Conservation (phyloP, 2,329 filamentous ascomycete genomes). For the Apiospora saccharicola region DNA sequence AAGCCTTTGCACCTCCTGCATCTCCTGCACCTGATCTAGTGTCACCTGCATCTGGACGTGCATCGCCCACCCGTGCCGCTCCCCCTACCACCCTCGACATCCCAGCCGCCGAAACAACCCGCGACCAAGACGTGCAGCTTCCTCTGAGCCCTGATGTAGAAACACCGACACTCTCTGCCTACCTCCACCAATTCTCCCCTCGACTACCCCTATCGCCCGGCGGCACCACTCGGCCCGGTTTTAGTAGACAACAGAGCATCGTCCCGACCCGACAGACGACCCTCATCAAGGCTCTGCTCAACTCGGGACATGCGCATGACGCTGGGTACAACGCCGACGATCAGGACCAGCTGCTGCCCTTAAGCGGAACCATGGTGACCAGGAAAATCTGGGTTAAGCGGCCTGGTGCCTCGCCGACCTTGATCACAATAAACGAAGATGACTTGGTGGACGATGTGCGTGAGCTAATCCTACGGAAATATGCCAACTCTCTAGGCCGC, state of each 20-base stretch:
- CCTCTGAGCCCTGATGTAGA: constrained; percentile 29
- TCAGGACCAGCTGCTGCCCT: constrained; percentile 45
- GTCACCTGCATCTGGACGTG: not conserved
- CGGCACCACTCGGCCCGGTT: constrained; percentile 38
- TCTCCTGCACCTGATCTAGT: not conserved
- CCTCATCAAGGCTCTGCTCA: constrained; percentile 61
- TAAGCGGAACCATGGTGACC: constrained; percentile 63
- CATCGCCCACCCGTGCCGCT: not conserved
- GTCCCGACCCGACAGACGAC: constrained; percentile 53
- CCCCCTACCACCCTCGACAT: constrained; percentile 1
- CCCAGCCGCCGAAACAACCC: not conserved
- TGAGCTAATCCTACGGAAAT: constrained; percentile 91
- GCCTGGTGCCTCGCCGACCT: constrained; percentile 82
- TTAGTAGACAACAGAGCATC: constrained; percentile 53
- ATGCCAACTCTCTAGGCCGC: constrained; percentile 88
- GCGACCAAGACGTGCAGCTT: not conserved
- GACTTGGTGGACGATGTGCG: constrained; percentile 94
- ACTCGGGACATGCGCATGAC: constrained; percentile 50
- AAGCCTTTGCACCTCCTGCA: constrained; percentile 2
- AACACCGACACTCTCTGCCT: constrained; percentile 28
- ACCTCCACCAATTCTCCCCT: constrained; percentile 23
- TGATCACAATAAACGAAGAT: constrained; percentile 84
- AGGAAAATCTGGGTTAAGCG: constrained; percentile 96
- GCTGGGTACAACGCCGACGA: constrained; percentile 44
- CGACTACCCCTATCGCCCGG: constrained; percentile 30